These are phyloP conservation scores for Zelopaecilomyces penicillatus DNA, from an alignment of 2,329 filamentous ascomycete species.

Conservation along the genomic window DNA sequence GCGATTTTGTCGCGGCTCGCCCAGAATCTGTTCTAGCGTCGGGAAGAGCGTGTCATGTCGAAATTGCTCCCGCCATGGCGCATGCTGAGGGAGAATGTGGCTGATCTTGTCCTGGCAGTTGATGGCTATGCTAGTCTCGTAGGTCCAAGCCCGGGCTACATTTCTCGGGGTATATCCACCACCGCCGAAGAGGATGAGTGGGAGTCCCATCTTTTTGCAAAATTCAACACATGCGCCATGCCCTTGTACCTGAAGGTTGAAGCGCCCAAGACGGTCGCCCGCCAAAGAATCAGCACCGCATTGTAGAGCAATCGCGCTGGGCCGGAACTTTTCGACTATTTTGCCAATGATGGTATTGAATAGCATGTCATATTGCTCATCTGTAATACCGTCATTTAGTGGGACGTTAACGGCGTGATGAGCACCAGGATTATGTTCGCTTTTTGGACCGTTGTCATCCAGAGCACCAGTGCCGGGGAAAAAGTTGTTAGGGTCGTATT, in stretches of 20 bases:
- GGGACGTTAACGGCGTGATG: slow-evolving; percentile 89
- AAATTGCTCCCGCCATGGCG: slow-evolving; percentile 84
- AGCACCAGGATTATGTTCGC: slow-evolving; percentile 76
- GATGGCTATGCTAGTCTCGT: slow-evolving; percentile 88
- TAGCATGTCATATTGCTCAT: slow-evolving; percentile 77
- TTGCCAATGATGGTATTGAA: slow-evolving; percentile 75
- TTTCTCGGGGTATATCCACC: slow-evolving; percentile 96
- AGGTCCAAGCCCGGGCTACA: slow-evolving; percentile 92
- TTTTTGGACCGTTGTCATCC: slow-evolving; percentile 74
- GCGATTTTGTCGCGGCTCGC: slow-evolving; percentile 65
- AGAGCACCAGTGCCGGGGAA: slow-evolving; percentile 88
- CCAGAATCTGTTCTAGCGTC: slow-evolving; percentile 62
- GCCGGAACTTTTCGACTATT: slow-evolving; percentile 76
- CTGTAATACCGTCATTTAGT: slow-evolving; percentile 82
- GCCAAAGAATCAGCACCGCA: slow-evolving; percentile 93
- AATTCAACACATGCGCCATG: slow-evolving; percentile 88
- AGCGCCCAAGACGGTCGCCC: slow-evolving; percentile 85
- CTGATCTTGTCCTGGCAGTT: slow-evolving; percentile 61
- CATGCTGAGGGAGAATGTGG: slow-evolving; percentile 66
- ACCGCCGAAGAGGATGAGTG: slow-evolving; percentile 84
- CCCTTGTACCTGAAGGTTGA: slow-evolving; percentile 93
- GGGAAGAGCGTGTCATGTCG: slow-evolving; percentile 82
- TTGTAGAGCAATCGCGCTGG: slow-evolving; percentile 84
- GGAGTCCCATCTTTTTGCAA: slow-evolving; percentile 72
- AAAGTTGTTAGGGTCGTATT: slow-evolving; percentile 77